These are phyloP conservation scores for Tuber brumale DNA, from an alignment of 495 filamentous ascomycete species.

Conservation along the genomic window DNA sequence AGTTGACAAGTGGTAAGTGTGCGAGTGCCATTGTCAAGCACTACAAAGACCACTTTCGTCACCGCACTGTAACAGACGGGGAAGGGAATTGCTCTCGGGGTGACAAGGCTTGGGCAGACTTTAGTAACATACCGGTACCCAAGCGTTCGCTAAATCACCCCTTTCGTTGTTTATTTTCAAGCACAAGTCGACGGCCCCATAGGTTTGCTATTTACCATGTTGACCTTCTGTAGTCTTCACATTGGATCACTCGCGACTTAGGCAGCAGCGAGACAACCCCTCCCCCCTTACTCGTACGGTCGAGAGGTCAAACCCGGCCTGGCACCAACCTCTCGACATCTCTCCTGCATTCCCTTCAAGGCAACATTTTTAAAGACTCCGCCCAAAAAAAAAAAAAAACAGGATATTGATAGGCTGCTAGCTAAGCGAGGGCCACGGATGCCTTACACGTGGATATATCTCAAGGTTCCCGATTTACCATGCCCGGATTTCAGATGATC, in stretches of 20 bases:
- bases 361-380: neutral
- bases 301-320: neutral
- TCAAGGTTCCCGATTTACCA: neutral
- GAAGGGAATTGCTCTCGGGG: neutral
- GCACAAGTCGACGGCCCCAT: neutral
- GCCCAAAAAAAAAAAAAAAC: neutral
- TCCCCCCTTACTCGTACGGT: neutral
- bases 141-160: neutral
- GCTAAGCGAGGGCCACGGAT: neutral
- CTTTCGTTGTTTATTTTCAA: neutral
- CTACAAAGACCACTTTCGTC: too few species aligned
- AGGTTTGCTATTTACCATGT: neutral
- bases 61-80: neutral
- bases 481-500: neutral
- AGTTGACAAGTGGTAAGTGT: too few species aligned
- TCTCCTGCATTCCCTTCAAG: neutral
- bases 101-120: neutral
- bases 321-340: neutral
- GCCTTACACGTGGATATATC: neutral
- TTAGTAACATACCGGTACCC: neutral
- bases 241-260: neutral
- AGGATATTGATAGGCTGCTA: neutral
- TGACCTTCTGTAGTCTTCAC: neutral
- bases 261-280: neutral
- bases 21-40: too few species aligned